These are phyloP conservation scores for Hippophae tibetana DNA, from an alignment of 306 rosid genomes.

Conservation along the genomic window DNA sequence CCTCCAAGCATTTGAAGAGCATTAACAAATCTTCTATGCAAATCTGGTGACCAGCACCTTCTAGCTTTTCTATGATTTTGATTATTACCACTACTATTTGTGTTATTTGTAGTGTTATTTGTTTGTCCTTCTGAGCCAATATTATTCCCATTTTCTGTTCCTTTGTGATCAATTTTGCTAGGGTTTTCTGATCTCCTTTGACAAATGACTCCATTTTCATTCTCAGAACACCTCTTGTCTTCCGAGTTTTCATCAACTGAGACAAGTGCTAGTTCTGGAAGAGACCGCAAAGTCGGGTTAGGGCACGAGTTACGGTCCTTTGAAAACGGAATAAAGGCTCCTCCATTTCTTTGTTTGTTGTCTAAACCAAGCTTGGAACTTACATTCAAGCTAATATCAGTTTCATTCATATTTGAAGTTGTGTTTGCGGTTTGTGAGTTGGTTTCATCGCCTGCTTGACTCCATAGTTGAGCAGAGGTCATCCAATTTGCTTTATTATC, in stretches of 20 bases:
- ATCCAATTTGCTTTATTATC: conserved; percentile 90
- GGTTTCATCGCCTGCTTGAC: conserved; percentile 63
- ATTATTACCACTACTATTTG: background rate
- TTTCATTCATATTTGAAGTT: conserved; percentile 25
- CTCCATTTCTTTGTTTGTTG: conserved; percentile 56
- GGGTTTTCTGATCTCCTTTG: conserved; percentile 32
- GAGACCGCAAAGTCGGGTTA: conserved; percentile 28
- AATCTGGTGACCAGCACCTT: conserved; percentile 97
- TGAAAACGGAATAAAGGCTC: conserved; percentile 87
- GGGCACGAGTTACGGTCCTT: conserved; percentile 40
- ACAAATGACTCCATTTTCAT: conserved; percentile 25
- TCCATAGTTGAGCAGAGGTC: conserved; percentile 95
- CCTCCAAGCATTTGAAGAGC: conserved; percentile 99
- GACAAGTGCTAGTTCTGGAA: conserved; percentile 69
- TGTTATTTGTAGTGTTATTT: conserved; percentile 8
- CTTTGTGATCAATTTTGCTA: conserved; percentile 15
- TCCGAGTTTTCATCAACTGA: conserved; percentile 32
- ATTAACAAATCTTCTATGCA: conserved; percentile 89
- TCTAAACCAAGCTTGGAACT: conserved; percentile 52
- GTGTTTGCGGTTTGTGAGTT: conserved; percentile 35
- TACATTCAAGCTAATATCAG: conserved; percentile 46
- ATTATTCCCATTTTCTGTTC: conserved; percentile 38
- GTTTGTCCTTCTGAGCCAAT: conserved; percentile 33
- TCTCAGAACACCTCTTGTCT: conserved; percentile 34
- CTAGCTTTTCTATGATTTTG: conserved; percentile 92